Percentiles rank a stretch among this genome's conserved stretches.
phyloP scores from a whole-genome alignment of 2,329 filamentous ascomycete genomes.

The Neonectria hederae region DNA sequence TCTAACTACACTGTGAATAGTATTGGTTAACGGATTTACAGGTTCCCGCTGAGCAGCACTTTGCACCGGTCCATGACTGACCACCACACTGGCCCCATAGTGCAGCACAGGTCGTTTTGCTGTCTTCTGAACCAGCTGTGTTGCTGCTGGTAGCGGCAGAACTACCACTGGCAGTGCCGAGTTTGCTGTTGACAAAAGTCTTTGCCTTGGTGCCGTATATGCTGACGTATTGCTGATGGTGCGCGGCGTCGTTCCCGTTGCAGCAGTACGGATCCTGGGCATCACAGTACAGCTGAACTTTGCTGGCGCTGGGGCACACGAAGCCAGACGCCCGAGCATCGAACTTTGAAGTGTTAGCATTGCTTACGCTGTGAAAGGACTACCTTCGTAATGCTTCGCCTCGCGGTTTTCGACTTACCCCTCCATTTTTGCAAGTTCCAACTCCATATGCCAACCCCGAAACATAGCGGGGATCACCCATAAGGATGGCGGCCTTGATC shows the following conservation, averaged over 20 bases:
- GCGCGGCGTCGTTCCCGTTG: conserved; percentile 67
- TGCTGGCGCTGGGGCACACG: conserved; percentile 60
- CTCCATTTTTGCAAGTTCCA: conserved; percentile 65
- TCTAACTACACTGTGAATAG: conserved; percentile 23
- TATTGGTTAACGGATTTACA: conserved; percentile 21
- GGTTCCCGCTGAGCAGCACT: conserved; percentile 25
- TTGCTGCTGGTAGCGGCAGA: conserved; percentile 53
- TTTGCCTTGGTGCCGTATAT: conserved; percentile 69
- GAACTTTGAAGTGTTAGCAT: conserved; percentile 55
- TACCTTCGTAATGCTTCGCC: no score
- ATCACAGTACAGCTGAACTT: conserved; percentile 74
- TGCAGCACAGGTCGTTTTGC: conserved; percentile 10
- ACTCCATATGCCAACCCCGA: conserved; percentile 66
- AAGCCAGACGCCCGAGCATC: conserved; percentile 67
- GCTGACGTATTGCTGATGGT: conserved; percentile 71
- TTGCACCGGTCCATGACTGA: conserved; percentile 22
- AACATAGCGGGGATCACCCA: conserved; percentile 69
- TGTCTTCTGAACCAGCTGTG: not conserved
- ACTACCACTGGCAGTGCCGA: conserved; percentile 43
- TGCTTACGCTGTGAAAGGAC: not conserved
- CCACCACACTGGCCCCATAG: conserved; percentile 25
- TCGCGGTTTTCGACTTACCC: conserved; percentile 55
- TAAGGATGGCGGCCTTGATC: conserved; percentile 72
- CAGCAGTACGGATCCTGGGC: conserved; percentile 72
- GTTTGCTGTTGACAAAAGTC: conserved; percentile 63